Evolutionary conservation across 805 yeast species (phyloP).

Genomic region (Barnettozyma californica): DNA sequence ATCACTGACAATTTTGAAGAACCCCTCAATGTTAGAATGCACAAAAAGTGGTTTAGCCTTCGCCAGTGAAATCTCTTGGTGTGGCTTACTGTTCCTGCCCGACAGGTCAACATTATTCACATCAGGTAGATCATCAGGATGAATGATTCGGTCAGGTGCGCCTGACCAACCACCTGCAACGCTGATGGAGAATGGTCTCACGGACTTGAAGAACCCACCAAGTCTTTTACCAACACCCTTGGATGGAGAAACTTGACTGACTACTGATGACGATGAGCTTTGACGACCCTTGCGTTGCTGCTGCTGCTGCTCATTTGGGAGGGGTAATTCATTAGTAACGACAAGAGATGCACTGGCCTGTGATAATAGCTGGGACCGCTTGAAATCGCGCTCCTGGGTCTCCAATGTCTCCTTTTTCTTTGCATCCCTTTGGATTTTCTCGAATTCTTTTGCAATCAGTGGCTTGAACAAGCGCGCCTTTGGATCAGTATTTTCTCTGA

Average conservation of each 20-base stretch:
- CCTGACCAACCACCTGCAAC: slow-evolving; percentile 33
- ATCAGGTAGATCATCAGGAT: slow-evolving; percentile 56
- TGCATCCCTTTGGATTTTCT: slow-evolving; percentile 47
- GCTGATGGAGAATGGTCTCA: slow-evolving; percentile 57
- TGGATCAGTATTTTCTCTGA: slow-evolving; percentile 36
- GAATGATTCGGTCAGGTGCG: slow-evolving; percentile 40
- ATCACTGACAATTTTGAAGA: slow-evolving; percentile 39
- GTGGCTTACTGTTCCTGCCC: slow-evolving; percentile 42
- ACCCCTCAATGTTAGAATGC: slow-evolving; percentile 33
- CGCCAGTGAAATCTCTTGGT: slow-evolving; percentile 39
- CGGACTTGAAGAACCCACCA: slow-evolving; percentile 52
- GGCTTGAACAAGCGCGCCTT: slow-evolving; percentile 39
- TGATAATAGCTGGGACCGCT: slow-evolving; percentile 29
- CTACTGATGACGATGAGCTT: slow-evolving; percentile 2
- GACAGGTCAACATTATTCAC: slow-evolving; percentile 36
- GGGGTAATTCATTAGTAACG: slow-evolving; percentile 9
- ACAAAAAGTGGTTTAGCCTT: slow-evolving; percentile 32
- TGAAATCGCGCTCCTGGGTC: slow-evolving; percentile 31
- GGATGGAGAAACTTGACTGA: slow-evolving; percentile 15
- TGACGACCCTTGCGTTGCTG: slow-evolving; percentile 19
- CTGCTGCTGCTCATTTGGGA: slow-evolving; percentile 13
- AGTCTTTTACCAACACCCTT: slow-evolving; percentile 38
- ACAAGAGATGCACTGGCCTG: slow-evolving; percentile 23
- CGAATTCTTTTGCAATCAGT: slow-evolving; percentile 44
- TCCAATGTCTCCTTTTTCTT: slow-evolving; percentile 37